These are phyloP conservation scores for Phytophthora niederhauseri DNA, from an alignment of 352 stramenopile species.

Conservation along the genomic window DNA sequence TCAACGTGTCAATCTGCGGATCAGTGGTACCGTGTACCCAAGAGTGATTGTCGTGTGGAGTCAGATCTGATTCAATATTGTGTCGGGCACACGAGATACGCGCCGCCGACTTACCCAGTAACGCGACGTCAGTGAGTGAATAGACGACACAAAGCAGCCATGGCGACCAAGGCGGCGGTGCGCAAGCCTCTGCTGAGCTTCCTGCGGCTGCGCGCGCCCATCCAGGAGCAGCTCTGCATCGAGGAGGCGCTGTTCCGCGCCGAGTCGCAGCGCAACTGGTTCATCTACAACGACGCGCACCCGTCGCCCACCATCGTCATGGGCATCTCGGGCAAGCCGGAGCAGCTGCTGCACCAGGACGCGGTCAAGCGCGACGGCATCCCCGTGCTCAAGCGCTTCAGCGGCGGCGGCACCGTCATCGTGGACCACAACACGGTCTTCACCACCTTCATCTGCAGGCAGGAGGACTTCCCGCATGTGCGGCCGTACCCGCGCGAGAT, in stretches of 20 bases:
- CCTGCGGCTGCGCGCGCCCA: conserved; percentile 69
- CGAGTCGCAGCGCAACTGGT: conserved; percentile 83
- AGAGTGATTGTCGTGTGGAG: neutral
- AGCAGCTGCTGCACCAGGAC: conserved; percentile 88
- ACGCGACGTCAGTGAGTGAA: neutral
- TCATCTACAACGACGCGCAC: conserved; percentile 80
- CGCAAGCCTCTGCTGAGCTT: conserved; percentile 69
- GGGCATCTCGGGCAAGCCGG: conserved; percentile 95
- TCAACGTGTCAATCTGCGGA: conserved; percentile 32
- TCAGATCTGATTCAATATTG: neutral
- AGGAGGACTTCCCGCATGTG: conserved; percentile 75
- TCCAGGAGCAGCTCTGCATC: conserved; percentile 87
- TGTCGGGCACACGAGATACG: conserved; percentile 2
- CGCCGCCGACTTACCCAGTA: conserved; percentile 15
- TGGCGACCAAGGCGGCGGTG: conserved; percentile 15
- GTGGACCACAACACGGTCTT: conserved; percentile 95
- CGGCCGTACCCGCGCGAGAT: conserved; percentile 91
- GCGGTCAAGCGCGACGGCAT: conserved; percentile 83
- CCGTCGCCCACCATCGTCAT: conserved; percentile 91
- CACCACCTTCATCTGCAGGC: conserved; percentile 92
- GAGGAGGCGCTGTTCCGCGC: conserved; percentile 95
- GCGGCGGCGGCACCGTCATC: conserved; percentile 97
- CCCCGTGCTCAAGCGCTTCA: conserved; percentile 95
- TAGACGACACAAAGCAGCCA: neutral
- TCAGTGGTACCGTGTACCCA: conserved; percentile 1